Percentiles rank a stretch among this genome's conserved stretches.
phyloP scores from a whole-genome alignment of 257 asterid species.

The Solanum chaucha region DNA sequence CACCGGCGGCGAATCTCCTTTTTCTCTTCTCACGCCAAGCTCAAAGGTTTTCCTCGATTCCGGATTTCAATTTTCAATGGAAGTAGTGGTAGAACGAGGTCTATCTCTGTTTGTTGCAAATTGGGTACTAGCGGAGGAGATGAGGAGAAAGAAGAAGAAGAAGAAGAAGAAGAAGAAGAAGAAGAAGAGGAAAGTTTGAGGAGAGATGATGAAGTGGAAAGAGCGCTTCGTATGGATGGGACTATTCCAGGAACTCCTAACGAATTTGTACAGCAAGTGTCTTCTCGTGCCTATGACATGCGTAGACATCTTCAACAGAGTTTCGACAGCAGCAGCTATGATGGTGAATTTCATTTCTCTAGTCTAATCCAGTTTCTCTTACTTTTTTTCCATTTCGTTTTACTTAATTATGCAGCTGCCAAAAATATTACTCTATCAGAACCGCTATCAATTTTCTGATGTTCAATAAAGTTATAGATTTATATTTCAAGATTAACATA shows the following conservation, averaged over 20 bases:
- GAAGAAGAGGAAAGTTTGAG: conserved; percentile 24
- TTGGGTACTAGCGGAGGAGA: conserved; percentile 10
- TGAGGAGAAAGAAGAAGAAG: conserved; percentile 14
- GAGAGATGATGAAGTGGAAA: conserved; percentile 73
- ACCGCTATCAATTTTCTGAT: background rate
- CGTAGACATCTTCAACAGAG: conserved; percentile 89
- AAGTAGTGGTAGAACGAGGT: background rate
- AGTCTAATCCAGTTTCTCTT: background rate
- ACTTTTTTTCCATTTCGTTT: background rate
- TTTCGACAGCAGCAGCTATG: conserved; percentile 82
- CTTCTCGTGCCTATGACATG: conserved; percentile 89
- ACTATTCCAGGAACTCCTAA: conserved; percentile 66
- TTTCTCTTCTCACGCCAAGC: conserved; percentile 4
- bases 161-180: conserved; percentile 10
- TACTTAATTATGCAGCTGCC: background rate
- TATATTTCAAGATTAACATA: background rate
- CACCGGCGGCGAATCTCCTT: conserved; percentile 27
- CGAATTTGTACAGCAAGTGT: conserved; percentile 76
- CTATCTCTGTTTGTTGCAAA: conserved; percentile 11
- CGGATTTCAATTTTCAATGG: conserved; percentile 6
- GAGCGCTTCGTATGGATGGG: conserved; percentile 87
- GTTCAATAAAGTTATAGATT: background rate
- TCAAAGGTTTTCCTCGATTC: conserved; percentile 1
- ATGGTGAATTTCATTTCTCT: conserved; percentile 34
- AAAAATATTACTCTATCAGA: background rate